phyloP scores from a whole-genome alignment of 2,329 filamentous ascomycete species.

The Calonectria honghensis region DNA sequence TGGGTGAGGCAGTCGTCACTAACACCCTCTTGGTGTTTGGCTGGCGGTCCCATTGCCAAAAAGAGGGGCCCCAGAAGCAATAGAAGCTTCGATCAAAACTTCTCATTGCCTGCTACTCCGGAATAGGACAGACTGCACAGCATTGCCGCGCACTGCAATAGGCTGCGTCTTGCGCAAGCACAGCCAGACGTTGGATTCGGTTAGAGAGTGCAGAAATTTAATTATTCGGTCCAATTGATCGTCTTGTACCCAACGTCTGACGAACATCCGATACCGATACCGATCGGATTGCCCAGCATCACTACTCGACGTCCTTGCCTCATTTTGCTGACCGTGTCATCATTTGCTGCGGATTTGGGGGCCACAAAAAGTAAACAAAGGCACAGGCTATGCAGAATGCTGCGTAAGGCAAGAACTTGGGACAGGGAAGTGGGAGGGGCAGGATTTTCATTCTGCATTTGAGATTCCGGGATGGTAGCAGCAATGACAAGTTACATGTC shows the following conservation, averaged over 20 bases:
- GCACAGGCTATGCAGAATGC: slow-evolving; percentile 32
- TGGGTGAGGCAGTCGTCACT: slow-evolving; percentile 25
- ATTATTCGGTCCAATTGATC: neutral
- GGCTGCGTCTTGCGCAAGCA: slow-evolving; percentile 1
- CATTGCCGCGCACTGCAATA: slow-evolving; percentile 1
- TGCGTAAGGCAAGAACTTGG: slow-evolving; percentile 19
- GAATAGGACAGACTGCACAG: neutral
- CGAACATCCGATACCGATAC: slow-evolving; percentile 18
- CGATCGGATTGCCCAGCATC: slow-evolving; percentile 29
- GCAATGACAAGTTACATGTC: slow-evolving; percentile 19
- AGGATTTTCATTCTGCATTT: slow-evolving; percentile 26
- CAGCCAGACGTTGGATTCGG: neutral
- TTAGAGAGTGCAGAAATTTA: neutral
- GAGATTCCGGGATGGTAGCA: neutral
- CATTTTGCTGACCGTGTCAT: slow-evolving; percentile 30
- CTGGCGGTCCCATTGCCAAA: slow-evolving; percentile 11
- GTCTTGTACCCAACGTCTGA: too few relatives aligned
- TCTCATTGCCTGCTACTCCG: neutral
- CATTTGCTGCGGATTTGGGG: neutral
- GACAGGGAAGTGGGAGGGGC: slow-evolving; percentile 21
- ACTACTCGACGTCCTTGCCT: slow-evolving; percentile 30
- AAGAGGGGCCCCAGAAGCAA: slow-evolving; percentile 40
- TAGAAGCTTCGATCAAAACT: slow-evolving; percentile 41
- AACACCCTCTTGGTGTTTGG: slow-evolving; percentile 3
- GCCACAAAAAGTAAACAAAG: slow-evolving; percentile 21